Evolutionary conservation across 805 yeast species (phyloP), one percentile per base, ranked within the genome.

Genomic region (Wickerhamia fluorescens): DNA sequence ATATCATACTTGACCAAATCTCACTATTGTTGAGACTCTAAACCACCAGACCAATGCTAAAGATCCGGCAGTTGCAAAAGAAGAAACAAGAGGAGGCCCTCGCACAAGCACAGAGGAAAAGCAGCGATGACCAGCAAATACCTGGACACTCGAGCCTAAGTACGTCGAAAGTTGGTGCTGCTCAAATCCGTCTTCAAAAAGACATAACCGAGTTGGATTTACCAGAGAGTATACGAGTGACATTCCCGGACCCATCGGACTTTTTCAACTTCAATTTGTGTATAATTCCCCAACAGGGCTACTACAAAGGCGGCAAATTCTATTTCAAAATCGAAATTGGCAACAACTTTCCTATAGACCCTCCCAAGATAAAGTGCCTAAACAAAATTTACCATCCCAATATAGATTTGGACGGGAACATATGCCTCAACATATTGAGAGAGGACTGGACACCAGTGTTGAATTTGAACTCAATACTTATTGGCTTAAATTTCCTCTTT

Each of bases 391-490:
- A 82, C 56, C 98, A 89, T 51, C 98, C 98, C 8, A 89, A 89
- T 48, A 89, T 89, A 40, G 96, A 89, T 51, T 50, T 74, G 13
- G 80, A 83, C 24, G 97, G 97, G 0, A 89, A 87, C 48, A 83
- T 89, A 5, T 89, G 98, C 49, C 66, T 89, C 36, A 89, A 89
- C 49, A 88, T 89, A 20, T 63, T 89, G 35, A 65, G 97, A 42
- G 95, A 88, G 51, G 97, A 89, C 52, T 89, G 98, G 98, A 77
- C 87, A 16, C 97, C 98, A 0, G 95, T 87, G 0, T 63, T 89
- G 41, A 83, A 81, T 34, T 59, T 89, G 47, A 85, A 82, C 49
- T 68, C 88, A 4, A 77, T 89, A 6, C 66, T 88, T 32, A 78
- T 88, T 22, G 97, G 98, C 0, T 65, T 89, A 30, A 73, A 87